Base-by-base conservation (phyloP, 2,329 filamentous ascomycete species). In the Nemania serpens region DNA sequence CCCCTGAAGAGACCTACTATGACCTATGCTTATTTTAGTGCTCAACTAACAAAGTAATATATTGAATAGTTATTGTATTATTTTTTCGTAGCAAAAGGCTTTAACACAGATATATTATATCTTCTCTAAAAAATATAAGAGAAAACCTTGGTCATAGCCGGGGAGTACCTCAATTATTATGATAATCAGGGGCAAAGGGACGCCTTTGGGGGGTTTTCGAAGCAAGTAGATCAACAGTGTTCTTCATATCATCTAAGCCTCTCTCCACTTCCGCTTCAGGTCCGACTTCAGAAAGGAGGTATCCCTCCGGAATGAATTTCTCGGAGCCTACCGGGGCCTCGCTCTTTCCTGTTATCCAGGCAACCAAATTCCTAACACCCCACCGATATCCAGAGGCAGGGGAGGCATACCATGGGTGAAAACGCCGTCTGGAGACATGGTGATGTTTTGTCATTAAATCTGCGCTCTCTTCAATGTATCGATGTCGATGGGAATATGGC, bases 281-380 rank as follows among this genome's bases (percentile, higher is more conserved):
- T 20, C 50, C 50, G 15, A 53, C 50, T 4, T 53, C 37, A n/a
- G 18, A 18, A 39, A 51, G 34, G 10, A 45, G 25, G 25, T 53
- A 53, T 4, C 50, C 50, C 17, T 53, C 50, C 39, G 50, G 50
- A 45, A 53, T 45, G 39, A 45, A 53, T 15, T 45, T 53, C 22
- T 13, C 25, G 11, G 25, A 11, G 2, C 18, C 12, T 34, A 43
- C 11, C 37, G 5, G 17, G 29, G 5, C 25, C 11, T 20, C n/a
- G 7, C 9, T 17, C 13, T 36, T 36, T 2, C 50, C 50, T 45
- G 11, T 36, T 20, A 36, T n/a, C 39, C 50, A 43, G 25, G 41
- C 2, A 20, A 45, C 34, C 50, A 25, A 53, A 3, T 39, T 39
- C 20, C 11, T 34, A 3, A 7, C 6, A 22, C 50, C 48, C 50